Evolutionary conservation across 768 basidiomycete genomes (phyloP), one percentile per base, ranked within the genome.

Genomic region (Polyporus arcularius): DNA sequence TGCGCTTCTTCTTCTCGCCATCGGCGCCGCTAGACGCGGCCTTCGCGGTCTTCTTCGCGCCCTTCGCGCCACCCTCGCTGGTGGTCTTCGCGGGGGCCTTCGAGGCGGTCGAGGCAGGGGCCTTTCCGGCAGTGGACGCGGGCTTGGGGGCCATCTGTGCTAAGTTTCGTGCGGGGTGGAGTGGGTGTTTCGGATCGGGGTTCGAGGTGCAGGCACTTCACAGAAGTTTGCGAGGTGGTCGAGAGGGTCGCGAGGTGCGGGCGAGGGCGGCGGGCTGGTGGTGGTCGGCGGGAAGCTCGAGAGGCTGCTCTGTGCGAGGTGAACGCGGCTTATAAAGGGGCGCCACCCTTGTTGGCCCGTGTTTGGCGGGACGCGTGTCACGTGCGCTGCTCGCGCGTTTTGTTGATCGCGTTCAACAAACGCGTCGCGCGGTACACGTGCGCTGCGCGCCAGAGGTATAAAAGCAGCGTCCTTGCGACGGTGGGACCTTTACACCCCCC

Each of bases 121-220:
- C 88, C 78, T 88, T 94, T 71, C 88, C 89, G 66, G 92, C 90
- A 74, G 90, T 92, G 67, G 92, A 93, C 68, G 89, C 84, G 70
- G 88, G 88, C 83, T 90, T 86, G 67, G 84, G 85, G 62, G 78
- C 83, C 85, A 89, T 86, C 76, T 67, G 38, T 45, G 35, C 28
- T 42, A 54, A 65, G 88, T 85, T 71, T 41, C 21, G 21, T 26
- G 21, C 21, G 21, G 40, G 30, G 85, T 88, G 64, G 87, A 88
- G 67, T 85, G 79, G 67, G 82, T 41, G 45, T 46, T 82, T 80
- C 85, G 80, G 64, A 78, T 81, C 61, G 76, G 79, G 21, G 2
- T 53, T 43, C 40, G 35, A 9, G 32, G 41, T 31, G 41, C 43
- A 18, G 12, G 14, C 18, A 40, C 45, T 42, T 11, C 51, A 48